Base-by-base conservation (phyloP, 495 filamentous ascomycete species). In the Neurospora sp. region DNA sequence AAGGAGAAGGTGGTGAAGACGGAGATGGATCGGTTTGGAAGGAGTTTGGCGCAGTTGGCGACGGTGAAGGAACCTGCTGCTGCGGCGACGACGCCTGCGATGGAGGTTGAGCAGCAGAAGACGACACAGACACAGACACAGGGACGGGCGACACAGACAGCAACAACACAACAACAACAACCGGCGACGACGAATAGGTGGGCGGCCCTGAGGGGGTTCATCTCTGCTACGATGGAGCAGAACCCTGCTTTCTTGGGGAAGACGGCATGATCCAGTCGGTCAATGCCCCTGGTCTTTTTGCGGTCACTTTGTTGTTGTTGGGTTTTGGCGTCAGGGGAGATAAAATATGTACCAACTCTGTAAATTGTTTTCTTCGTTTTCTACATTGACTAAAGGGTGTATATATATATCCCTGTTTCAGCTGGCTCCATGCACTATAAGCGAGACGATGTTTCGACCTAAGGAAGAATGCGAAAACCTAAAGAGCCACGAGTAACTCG, bases 11-110 rank as follows among this genome's bases (percentile, higher is more conserved):
- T 97, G 38, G 91, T 96, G 70, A 88, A 83, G 80, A 80, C 85
- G 74, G 95, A 98, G 86, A 89, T 91, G 78, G 89, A 93, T 80
- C 85, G 94, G 72, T 97, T 97, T 78, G 89, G 87, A 72, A 87
- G 84, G 81, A 97, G 94, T 80, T 82, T 98, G 85, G 94, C 91
- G 46, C 85, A 89, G 81, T 76, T 87, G 72, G 85, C 89, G 72
- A 81, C 79, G 76, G 85, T 86, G 73, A 48, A 79, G 42, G 76
- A 82, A 81, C 12, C 76, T 77, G 27, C 18, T 18, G 38, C 65
- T 46, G 70, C 22, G 38, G 35, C 46, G 18, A 11, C 73, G 18
- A 39, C 59, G 65, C 42, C n/a, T 53, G 61, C 40, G 65, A 75
- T 65, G 71, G 72, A 73, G 71, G 68, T 44, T 20, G 71, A 74